phyloP scores from a whole-genome alignment of 2,329 filamentous ascomycete genomes.

The Paramyrothecium sp. region DNA sequence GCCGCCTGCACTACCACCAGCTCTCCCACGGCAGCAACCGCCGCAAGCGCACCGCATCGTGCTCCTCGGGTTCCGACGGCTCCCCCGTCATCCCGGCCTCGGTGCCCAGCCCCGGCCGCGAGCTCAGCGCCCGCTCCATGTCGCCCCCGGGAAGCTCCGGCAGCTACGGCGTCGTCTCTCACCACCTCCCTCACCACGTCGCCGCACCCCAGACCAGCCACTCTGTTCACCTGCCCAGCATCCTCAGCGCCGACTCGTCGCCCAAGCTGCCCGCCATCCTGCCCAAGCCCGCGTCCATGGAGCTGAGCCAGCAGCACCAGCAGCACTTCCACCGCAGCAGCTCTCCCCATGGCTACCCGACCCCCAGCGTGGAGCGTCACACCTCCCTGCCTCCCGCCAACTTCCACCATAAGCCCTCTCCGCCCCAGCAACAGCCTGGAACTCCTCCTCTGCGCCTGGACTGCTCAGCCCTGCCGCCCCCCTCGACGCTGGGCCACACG shows the following conservation, averaged over 20 bases:
- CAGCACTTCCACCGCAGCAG: constrained; percentile 24
- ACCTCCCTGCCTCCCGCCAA: constrained; percentile 41
- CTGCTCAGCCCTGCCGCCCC: constrained; percentile 46
- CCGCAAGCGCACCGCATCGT: constrained; percentile 72
- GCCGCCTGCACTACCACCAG: constrained; percentile 84
- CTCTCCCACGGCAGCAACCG: constrained; percentile 79
- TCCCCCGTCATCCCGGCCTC: constrained; percentile 49
- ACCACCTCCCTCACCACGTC: constrained; percentile 12
- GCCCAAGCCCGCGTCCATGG: constrained; percentile 60
- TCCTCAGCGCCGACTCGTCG: constrained; percentile 41
- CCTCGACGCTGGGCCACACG: constrained; percentile 26
- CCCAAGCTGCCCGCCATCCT: constrained; percentile 61
- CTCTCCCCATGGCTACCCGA: constrained; percentile 38
- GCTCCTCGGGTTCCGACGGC: constrained; percentile 60
- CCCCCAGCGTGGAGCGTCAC: constrained; percentile 42
- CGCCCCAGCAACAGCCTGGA: constrained; percentile 34
- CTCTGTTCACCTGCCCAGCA: constrained; percentile 52
- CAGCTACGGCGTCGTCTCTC: constrained; percentile 43
- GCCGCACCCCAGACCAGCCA: constrained; percentile 40
- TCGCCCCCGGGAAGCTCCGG: constrained; percentile 46
- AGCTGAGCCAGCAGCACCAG: constrained; percentile 35
- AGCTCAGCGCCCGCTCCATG: constrained; percentile 45
- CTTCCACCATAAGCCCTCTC: constrained; percentile 29
- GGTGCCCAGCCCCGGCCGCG: constrained; percentile 49
- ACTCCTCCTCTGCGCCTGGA: constrained; percentile 57